These are phyloP conservation scores for Coemansia sp. DNA, from an alignment of 192 early-diverging fungal species.

Conservation along the genomic window DNA sequence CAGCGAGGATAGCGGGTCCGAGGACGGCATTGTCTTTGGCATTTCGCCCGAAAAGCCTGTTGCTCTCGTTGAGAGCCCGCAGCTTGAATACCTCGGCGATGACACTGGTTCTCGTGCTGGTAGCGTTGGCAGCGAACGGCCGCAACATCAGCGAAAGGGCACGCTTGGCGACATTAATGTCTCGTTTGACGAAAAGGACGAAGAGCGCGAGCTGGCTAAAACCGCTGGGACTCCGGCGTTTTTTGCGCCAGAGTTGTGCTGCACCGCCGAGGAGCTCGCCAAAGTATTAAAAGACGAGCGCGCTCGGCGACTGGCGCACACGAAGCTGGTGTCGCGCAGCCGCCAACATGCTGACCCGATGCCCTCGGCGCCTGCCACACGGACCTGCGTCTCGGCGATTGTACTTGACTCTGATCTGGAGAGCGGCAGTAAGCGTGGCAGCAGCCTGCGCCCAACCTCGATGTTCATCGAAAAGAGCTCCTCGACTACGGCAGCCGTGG, in stretches of 20 bases:
- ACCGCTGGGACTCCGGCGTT: slow-evolving; percentile 97
- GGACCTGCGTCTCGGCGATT: not conserved
- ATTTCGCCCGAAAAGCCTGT: not conserved
- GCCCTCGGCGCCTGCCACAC: slow-evolving; percentile 4
- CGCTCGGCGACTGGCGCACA: slow-evolving; percentile 12
- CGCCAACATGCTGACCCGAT: slow-evolving; percentile 17
- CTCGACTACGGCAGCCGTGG: not conserved
- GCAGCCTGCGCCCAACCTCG: slow-evolving; percentile 26
- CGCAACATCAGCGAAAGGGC: slow-evolving; percentile 30
- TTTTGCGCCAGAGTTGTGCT: slow-evolving; percentile 97
- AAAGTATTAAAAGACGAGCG: slow-evolving; percentile 35
- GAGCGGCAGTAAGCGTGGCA: not conserved
- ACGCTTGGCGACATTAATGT: slow-evolving; percentile 40
- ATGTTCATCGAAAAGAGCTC: slow-evolving; percentile 23
- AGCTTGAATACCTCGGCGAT: not conserved
- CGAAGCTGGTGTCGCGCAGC: slow-evolving; percentile 10
- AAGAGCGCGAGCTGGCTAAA: slow-evolving; percentile 88
- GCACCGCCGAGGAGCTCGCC: slow-evolving; percentile 53
- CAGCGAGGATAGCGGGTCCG: slow-evolving; percentile 25
- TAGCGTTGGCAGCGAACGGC: slow-evolving; percentile 11
- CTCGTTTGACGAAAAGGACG: slow-evolving; percentile 53
- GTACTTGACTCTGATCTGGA: not conserved
- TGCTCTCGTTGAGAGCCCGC: not conserved
- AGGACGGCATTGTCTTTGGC: slow-evolving; percentile 41
- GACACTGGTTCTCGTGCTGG: not conserved